A percentile compares a stretch with the other conserved stretches of the same genome.
Conservation (phyloP, 805 yeast genomes). For the Isabelozyma gotoi region DNA sequence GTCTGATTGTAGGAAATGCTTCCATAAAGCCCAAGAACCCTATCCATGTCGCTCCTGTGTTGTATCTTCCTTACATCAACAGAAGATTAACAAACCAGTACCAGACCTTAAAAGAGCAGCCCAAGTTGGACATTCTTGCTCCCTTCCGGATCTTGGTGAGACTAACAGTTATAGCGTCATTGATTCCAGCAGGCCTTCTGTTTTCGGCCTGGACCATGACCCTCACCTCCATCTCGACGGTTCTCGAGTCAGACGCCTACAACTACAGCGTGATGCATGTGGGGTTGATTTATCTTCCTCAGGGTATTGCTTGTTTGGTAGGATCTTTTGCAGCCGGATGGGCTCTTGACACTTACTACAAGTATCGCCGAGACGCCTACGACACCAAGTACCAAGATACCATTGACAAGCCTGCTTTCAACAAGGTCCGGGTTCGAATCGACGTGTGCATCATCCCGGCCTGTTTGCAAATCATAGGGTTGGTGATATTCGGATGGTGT, state of each 20-base stretch:
- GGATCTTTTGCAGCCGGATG: slow-evolving; percentile 64
- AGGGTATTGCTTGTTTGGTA: slow-evolving; percentile 63
- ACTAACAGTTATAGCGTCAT: slow-evolving; percentile 45
- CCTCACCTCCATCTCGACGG: slow-evolving; percentile 63
- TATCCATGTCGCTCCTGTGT: slow-evolving; percentile 47
- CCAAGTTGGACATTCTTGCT: slow-evolving; percentile 23
- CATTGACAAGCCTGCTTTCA: slow-evolving; percentile 42
- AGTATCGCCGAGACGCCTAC: slow-evolving; percentile 18
- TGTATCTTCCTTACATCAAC: slow-evolving; percentile 28
- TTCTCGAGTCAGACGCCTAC: slow-evolving; percentile 47
- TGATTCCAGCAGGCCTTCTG: slow-evolving; percentile 60
- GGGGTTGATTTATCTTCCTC: slow-evolving; percentile 73
- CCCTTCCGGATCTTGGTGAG: slow-evolving; percentile 44
- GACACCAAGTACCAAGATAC: slow-evolving; percentile 23
- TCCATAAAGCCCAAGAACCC: slow-evolving; percentile 50
- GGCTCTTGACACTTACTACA: slow-evolving; percentile 53
- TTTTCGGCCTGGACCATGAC: slow-evolving; percentile 71
- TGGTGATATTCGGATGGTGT: slow-evolving; percentile 70
- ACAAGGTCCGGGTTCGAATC: slow-evolving; percentile 56
- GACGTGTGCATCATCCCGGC: slow-evolving; percentile 34
- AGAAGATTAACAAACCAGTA: slow-evolving; percentile 30
- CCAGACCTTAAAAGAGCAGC: slow-evolving; percentile 11
- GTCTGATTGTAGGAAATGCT: slow-evolving; percentile 75
- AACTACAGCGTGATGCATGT: slow-evolving; percentile 52
- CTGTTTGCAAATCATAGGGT: slow-evolving; percentile 33